Percentiles rank a stretch among this genome's conserved stretches.
Conservation (phyloP, 1,139 yeast genomes). For the Scheffersomyces segobiensis region DNA sequence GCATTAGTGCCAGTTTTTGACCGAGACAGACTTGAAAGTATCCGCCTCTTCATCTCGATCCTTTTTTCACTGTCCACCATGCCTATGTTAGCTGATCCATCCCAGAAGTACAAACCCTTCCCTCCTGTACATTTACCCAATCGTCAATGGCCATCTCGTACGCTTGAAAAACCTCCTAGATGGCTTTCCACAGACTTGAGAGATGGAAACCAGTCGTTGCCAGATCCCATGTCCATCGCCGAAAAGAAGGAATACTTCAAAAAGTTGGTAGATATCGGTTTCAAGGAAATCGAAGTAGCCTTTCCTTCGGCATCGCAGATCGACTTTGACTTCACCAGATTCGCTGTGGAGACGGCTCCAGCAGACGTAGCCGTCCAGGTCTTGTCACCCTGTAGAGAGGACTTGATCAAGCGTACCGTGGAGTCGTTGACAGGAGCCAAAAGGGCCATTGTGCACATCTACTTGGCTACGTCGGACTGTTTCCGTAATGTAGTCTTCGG, state of each 20-base stretch:
- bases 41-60: conserved; percentile 3
- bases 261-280: conserved; percentile 84
- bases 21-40: neutral
- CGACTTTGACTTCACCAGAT: conserved; percentile 93
- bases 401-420: conserved; percentile 82
- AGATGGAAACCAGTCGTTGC: conserved; percentile 96
- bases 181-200: conserved; percentile 96
- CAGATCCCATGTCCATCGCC: conserved; percentile 92
- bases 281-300: conserved; percentile 95
- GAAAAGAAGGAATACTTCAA: conserved; percentile 89
- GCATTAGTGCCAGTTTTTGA: neutral
- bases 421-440: conserved; percentile 90
- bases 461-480: conserved; percentile 87
- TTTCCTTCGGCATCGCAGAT: conserved; percentile 96
- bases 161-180: conserved; percentile 81
- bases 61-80: conserved; percentile 8
- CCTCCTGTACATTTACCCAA: conserved; percentile 67
- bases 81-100: conserved; percentile 66
- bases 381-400: conserved; percentile 89
- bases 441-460: conserved; percentile 85
- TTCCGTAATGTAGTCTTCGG: conserved; percentile 92
- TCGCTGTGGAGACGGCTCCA: conserved; percentile 90
- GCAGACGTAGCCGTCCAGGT: conserved; percentile 92
- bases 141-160: conserved; percentile 84
- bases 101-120: conserved; percentile 71